Percentiles rank a stretch among this genome's conserved stretches.
phyloP scores from a whole-genome alignment of 495 filamentous ascomycete genomes.

The Hyphodiscus hymeniophilus region DNA sequence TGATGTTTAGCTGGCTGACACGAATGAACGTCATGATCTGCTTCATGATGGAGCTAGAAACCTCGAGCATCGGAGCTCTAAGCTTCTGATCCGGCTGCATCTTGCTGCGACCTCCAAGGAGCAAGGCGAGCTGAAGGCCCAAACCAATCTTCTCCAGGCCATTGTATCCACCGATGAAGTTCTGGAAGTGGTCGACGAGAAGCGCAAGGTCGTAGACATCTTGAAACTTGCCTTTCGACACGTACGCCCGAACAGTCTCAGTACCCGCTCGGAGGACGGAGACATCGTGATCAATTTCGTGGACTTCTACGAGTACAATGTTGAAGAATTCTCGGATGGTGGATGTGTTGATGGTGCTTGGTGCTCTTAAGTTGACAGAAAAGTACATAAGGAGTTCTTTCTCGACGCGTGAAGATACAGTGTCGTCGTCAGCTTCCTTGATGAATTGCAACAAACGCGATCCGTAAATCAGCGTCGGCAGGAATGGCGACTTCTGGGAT shows the following conservation, averaged over 20 bases:
- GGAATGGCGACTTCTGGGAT: not conserved
- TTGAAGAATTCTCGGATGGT: not conserved
- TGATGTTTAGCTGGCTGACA: conserved; percentile 41
- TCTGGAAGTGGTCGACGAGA: conserved; percentile 47
- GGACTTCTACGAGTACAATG: not conserved
- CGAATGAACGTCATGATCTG: conserved; percentile 41
- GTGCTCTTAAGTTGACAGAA: not conserved
- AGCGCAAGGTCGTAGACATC: conserved; percentile 45
- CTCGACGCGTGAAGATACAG: not conserved
- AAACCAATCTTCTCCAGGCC: conserved; percentile 36
- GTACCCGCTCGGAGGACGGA: not conserved
- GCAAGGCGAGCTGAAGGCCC: conserved; percentile 46
- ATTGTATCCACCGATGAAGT: conserved; percentile 42
- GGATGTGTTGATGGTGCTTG: not conserved
- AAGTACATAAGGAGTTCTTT: conserved; percentile 2
- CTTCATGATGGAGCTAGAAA: conserved; percentile 43
- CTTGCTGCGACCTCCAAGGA: conserved; percentile 38
- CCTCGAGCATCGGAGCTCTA: conserved; percentile 36
- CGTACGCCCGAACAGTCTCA: not conserved
- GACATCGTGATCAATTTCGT: not conserved
- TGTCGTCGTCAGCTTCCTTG: not conserved
- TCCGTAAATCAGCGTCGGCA: not conserved
- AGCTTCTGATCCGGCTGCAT: conserved; percentile 29
- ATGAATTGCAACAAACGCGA: conserved; percentile 2
- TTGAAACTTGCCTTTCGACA: conserved; percentile 36